phyloP scores from a whole-genome alignment of 768 basidiomycete species.

The Strobilomyces echinocephalus region DNA sequence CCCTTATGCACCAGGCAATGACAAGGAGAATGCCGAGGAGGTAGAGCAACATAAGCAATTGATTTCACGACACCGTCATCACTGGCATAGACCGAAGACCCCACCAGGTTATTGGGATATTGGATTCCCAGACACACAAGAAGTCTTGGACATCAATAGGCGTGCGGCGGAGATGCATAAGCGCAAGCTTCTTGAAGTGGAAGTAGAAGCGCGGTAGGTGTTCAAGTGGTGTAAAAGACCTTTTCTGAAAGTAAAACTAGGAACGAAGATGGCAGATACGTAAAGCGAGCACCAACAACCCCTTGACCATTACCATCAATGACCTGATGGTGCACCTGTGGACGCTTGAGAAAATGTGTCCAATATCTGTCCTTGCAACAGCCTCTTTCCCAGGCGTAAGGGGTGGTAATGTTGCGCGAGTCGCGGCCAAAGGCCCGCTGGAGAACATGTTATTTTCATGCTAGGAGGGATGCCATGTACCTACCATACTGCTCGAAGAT shows the following conservation, averaged over 20 bases:
- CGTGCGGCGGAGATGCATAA: conserved; percentile 68
- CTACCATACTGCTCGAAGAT: conserved; percentile 59
- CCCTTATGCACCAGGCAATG: conserved; percentile 1
- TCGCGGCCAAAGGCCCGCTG: conserved; percentile 47
- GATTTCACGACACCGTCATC: conserved; percentile 68
- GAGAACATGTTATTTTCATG: background rate
- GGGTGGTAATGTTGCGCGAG: conserved; percentile 57
- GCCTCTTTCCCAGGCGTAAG: conserved; percentile 44
- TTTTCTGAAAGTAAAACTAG: conserved; percentile 11
- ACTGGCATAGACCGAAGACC: conserved; percentile 66
- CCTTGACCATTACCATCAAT: conserved; percentile 13
- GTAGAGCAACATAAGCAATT: conserved; percentile 56
- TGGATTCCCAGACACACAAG: conserved; percentile 84
- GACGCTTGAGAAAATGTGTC: conserved; percentile 40
- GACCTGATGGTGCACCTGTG: background rate
- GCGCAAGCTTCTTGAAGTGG: conserved; percentile 56
- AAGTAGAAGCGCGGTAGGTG: conserved; percentile 54
- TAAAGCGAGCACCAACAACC: conserved; percentile 14
- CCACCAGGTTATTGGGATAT: conserved; percentile 90
- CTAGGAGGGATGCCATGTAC: conserved; percentile 5
- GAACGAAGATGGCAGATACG: conserved; percentile 25
- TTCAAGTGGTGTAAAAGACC: background rate
- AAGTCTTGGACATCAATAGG: conserved; percentile 70
- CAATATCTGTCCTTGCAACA: conserved; percentile 47
- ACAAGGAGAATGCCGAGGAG: conserved; percentile 32